Base-by-base conservation (phyloP, 176 grass and related monocot species). In the Triticum dicoccoides region DNA sequence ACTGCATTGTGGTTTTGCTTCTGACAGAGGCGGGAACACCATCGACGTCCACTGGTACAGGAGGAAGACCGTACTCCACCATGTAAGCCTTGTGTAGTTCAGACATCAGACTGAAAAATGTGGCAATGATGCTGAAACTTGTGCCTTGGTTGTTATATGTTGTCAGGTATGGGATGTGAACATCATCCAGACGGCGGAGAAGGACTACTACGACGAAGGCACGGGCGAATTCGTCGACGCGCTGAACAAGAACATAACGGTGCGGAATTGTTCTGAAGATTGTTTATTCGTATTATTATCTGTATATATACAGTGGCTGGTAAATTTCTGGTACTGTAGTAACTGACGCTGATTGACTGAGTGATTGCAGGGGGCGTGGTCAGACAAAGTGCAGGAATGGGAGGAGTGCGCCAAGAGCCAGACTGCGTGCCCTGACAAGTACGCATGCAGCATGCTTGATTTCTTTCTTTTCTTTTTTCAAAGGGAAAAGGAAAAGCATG, bases 41-140 rank as follows among this genome's bases (percentile, higher is more conserved):
- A 90, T 95, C 33, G 66, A 90, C 15, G 90, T 95, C 5, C 90
- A 79, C 45, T 92, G 90, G 93, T 95, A 89, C 45, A 88, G 6
- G 64, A 89, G 86, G 87, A 95, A 95, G 87, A 82, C 83, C 34
- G 88, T 79, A 3, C 90, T 95, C 11, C 93, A 95, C 81, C 90
- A 92, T 90, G 88, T 92, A 86, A 76, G 78, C 42, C 12, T 52
- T 38, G 6, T 30, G 12, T 32, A 32, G 0, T 24, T 73, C 23
- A 74, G 23, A 23, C 21, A 52, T 14, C 52, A 77, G 24, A 77
- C 29, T 30, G 29, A 30, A 4, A 9, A 11, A 6, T 20, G 20
- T 18, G 13, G 4, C 9, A 24, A 10, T 11, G 7, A 66, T 66
- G 29, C 29, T 30, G 29, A 30, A 30, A 30, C 29, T 30, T 30